These are phyloP conservation scores for Pseudocohnilembus persalinus DNA, from an alignment of 169 alveolate species.

Conservation along the genomic window DNA sequence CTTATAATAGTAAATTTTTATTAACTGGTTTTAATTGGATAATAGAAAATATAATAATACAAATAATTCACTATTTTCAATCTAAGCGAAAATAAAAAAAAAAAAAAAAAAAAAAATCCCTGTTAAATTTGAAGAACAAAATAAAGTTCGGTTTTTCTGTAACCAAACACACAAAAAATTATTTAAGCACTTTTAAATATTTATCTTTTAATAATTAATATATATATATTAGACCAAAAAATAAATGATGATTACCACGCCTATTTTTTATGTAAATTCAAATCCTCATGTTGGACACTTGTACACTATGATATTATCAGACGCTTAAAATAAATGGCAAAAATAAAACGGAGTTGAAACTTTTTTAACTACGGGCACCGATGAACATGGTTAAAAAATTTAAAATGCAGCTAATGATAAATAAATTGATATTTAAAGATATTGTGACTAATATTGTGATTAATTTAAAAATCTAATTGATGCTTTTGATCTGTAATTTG, in stretches of 20 bases:
- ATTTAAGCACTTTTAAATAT: too few species aligned
- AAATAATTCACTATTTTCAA: too few species aligned
- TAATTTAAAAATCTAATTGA: constrained; percentile 57
- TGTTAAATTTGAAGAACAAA: too few species aligned
- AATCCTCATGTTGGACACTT: constrained; percentile 73
- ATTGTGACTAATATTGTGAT: constrained; percentile 59
- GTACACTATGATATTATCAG: constrained; percentile 55
- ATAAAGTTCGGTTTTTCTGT: too few species aligned
- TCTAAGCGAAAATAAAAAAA: too few species aligned
- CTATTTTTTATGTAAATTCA: constrained; percentile 69
- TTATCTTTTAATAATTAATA: too few species aligned
- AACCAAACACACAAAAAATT: too few species aligned
- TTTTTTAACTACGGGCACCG: constrained; percentile 79
- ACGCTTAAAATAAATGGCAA: constrained; percentile 40
- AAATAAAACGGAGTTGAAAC: constrained; percentile 22
- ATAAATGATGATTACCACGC: constrained; percentile 42
- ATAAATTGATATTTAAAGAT: constrained; percentile 44
- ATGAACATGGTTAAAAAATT: constrained; percentile 89
- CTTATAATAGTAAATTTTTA: too few species aligned
- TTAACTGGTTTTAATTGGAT: too few species aligned
- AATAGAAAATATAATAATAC: too few species aligned
- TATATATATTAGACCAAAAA: too few species aligned
- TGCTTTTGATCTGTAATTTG: constrained; percentile 55
- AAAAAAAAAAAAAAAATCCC: too few species aligned
- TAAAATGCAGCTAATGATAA: constrained; percentile 58